These are phyloP conservation scores for Lepidium africanum DNA, from an alignment of 345 rosid species.

Conservation along the genomic window DNA sequence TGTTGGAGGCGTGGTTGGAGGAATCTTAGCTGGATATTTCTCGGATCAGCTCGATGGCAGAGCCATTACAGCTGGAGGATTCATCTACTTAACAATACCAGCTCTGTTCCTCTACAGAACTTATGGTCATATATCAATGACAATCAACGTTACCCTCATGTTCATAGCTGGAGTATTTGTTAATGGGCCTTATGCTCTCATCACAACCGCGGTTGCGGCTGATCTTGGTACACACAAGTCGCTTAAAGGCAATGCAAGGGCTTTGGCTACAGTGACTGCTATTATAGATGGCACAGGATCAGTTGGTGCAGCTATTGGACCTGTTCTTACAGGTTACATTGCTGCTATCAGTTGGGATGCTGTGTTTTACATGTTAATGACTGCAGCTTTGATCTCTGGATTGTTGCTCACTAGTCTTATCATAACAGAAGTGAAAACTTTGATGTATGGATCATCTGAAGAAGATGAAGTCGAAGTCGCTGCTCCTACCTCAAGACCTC, in stretches of 20 bases:
- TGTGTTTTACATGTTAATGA: constrained; percentile 90
- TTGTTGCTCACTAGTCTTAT: constrained; percentile 69
- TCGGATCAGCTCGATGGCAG: constrained; percentile 71
- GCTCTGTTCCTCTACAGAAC: constrained; percentile 67
- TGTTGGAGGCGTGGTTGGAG: constrained; percentile 88
- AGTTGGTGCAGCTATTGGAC: constrained; percentile 91
- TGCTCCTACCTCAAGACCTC: constrained; percentile 22
- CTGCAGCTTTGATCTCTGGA: constrained; percentile 68
- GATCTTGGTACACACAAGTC: constrained; percentile 93
- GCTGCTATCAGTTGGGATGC: constrained; percentile 74
- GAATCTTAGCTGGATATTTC: constrained; percentile 85
- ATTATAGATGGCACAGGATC: constrained; percentile 97
- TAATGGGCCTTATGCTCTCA: constrained; percentile 90
- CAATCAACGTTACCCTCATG: constrained; percentile 52
- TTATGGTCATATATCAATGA: constrained; percentile 70
- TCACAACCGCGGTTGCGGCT: constrained; percentile 93
- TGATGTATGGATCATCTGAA: constrained; percentile 24
- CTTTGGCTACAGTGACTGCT: constrained; percentile 89
- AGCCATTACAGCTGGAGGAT: constrained; percentile 85
- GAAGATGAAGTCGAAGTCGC: constrained; percentile 19
- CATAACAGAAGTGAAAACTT: constrained; percentile 42
- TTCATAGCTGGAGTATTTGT: constrained; percentile 74
- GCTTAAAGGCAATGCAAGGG: constrained; percentile 70
- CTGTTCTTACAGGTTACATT: constrained; percentile 75
- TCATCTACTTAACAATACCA: constrained; percentile 81